Base-by-base conservation (phyloP, 176 grass and related monocot species). In the Ensete glaucum region DNA sequence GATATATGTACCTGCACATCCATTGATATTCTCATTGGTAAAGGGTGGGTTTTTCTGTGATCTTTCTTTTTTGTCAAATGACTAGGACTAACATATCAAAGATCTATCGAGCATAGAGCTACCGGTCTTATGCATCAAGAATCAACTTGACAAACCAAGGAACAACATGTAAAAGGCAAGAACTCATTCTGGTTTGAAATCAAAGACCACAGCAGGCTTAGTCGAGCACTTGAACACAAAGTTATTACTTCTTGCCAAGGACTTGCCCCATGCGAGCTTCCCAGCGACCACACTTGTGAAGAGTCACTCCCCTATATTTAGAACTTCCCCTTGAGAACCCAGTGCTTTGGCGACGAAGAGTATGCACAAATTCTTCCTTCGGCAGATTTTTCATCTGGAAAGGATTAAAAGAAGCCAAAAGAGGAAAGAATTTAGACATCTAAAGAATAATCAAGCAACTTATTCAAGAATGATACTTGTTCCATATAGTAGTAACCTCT, bases 1-100 rank as follows among this genome's bases (percentile, higher is more conserved):
- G 74, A 76, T 76, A 76, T 53, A 76, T 76, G 60, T 73, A 73
- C 71, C 71, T 73, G 71, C 71, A 73, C 51, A 73, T 55, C 20
- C 69, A 73, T 25, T 73, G 12, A 26, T 56, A 55, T 55, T 17
- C 21, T 73, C 71, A 56, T 56, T 9, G 71, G 14, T 73, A 73
- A 54, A 73, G 20, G 55, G 65, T 34, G 22, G 51, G 21, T 54
- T 73, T 73, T 55, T 53, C 22, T 55, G 15, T 55, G 0, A n/a
- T 19, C 16, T 54, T 29, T 22, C 4, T 73, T 54, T 13, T 72
- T 53, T 73, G 51, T 14, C 69, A 71, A 71, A 71, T 34, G 50
- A 52, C 9, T 21, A 21, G 69, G 51, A 9, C n/a, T 68, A 34
- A 14, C 65, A 11, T 68, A 25, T 29, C 5, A 34, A 26, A 34